phyloP scores from a whole-genome alignment of 2,329 filamentous ascomycete genomes.

The Alternaria ventricosa region DNA sequence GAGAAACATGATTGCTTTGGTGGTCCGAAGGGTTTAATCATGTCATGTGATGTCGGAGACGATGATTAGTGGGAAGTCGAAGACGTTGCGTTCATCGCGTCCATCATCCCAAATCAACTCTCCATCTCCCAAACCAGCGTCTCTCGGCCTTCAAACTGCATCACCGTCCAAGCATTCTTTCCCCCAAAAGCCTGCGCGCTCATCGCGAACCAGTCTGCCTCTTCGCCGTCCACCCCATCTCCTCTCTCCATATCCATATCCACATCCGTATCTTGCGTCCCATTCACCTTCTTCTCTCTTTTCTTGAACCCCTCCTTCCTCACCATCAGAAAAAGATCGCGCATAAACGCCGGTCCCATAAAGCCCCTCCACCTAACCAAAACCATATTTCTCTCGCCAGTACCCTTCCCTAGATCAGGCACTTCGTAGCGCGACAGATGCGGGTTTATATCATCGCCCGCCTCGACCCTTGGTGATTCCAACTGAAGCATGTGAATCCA shows the following conservation, averaged over 20 bases:
- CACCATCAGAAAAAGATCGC: slow-evolving; percentile 34
- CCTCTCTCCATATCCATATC: slow-evolving; percentile 13
- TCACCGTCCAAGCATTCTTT: slow-evolving; percentile 34
- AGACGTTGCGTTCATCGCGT: not conserved
- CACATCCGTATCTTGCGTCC: slow-evolving; percentile 17
- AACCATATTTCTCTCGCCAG: slow-evolving; percentile 34
- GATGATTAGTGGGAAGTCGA: not conserved
- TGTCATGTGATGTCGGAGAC: not conserved
- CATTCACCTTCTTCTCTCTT: slow-evolving; percentile 7
- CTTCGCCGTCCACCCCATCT: slow-evolving; percentile 8
- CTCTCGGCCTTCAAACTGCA: slow-evolving; percentile 42
- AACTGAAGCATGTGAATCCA: slow-evolving; percentile 75
- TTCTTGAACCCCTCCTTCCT: slow-evolving; percentile 28
- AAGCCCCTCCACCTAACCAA: slow-evolving; percentile 54
- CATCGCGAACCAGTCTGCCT: slow-evolving; percentile 39
- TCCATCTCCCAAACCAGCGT: slow-evolving; percentile 45
- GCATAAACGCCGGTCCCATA: slow-evolving; percentile 45
- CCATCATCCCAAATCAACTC: slow-evolving; percentile 6
- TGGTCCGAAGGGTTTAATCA: not conserved
- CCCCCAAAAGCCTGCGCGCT: slow-evolving; percentile 41
- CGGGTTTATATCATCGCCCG: slow-evolving; percentile 67
- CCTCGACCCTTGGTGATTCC: slow-evolving; percentile 67
- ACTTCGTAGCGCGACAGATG: slow-evolving; percentile 73
- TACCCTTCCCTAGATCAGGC: slow-evolving; percentile 52
- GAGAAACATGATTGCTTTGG: not conserved